Evolutionary conservation across 2,329 filamentous ascomycete species (phyloP), one percentile per base, ranked within the genome.

Genomic region (Coniochaeta pulveracea): DNA sequence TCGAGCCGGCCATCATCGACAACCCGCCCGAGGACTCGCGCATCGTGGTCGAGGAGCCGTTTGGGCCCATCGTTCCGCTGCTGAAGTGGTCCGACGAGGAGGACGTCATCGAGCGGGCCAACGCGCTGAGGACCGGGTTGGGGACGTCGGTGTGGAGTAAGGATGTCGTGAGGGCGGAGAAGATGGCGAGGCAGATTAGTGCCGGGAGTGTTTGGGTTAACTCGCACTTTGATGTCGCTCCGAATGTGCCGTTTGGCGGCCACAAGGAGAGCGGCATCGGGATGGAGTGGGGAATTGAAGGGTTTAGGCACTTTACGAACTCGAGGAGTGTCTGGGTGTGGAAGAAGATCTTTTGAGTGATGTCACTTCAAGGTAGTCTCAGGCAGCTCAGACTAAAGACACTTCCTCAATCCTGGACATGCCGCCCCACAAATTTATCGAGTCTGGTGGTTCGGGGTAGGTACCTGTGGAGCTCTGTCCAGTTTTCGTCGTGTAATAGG

Each of bases 171-270:
- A 56, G 59, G 32, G 69, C 66, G 2, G 50, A 60, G 43, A 48
- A 55, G 26, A 61, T 72, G 37, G 66, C 61, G 4, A 50, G 53
- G 25, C 49, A 55, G 17, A 47, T 76, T 11, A 55, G 69, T 45
- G 63, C 68, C n/a, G 70, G 70, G 2, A 69, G 54, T 19, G 64
- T 74, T 12, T 75, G 64, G 49, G 57, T 74, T 36, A 76, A 76
- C 51, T 47, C 50, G 1, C 58, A 62, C 39, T 57, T 57, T n/a
- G 56, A 61, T 7, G 24, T 60, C 0, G 44, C 47, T 0, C 52
- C 58, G 0, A 41, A 54, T 2, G 52, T 52, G 3, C 57, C 65
- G 0, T 70, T 66, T 40, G 63, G 62, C 1, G 67, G 69, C 0
- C 59, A 66, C 43, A 72, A 72, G 49, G 40, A 60, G 21, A 71